These are phyloP conservation scores for Conticribra weissflogii DNA, from an alignment of 108 stramenopile genomes.

Conservation along the genomic window DNA sequence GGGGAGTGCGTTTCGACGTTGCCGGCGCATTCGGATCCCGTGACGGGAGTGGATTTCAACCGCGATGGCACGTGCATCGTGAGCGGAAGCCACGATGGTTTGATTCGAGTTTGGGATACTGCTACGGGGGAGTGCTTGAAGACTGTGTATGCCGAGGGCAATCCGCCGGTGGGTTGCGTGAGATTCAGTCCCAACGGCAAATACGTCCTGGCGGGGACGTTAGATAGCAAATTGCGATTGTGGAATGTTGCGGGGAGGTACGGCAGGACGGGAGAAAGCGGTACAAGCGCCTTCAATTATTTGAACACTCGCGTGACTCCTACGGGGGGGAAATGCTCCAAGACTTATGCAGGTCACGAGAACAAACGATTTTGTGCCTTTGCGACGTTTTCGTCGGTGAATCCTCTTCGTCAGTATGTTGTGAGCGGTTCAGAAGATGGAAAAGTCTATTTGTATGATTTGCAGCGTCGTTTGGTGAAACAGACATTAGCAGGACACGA, in stretches of 20 bases:
- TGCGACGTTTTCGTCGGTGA: conserved; percentile 65
- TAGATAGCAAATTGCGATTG: conserved; percentile 81
- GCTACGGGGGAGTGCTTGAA: conserved; percentile 94
- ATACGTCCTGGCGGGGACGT: conserved; percentile 79
- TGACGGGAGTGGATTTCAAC: conserved; percentile 90
- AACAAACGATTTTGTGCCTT: conserved; percentile 82
- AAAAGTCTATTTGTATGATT: conserved; percentile 83
- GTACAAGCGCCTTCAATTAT: conserved; percentile 8
- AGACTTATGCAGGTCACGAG: conserved; percentile 54
- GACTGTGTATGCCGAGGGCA: conserved; percentile 93
- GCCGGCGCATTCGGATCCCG: conserved; percentile 95
- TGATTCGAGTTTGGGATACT: conserved; percentile 95
- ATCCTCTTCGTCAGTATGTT: conserved; percentile 71
- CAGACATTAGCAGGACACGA: conserved; percentile 81
- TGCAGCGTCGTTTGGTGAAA: conserved; percentile 73
- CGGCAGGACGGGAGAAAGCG: conserved; percentile 36
- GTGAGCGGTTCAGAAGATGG: conserved; percentile 93
- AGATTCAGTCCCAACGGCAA: conserved; percentile 93
- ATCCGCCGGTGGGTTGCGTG: conserved; percentile 84
- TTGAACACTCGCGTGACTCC: conserved; percentile 33
- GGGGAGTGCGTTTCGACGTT: conserved; percentile 92
- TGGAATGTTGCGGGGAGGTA: conserved; percentile 65
- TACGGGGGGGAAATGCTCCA: conserved; percentile 47
- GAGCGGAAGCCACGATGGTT: conserved; percentile 88
- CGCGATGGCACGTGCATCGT: conserved; percentile 88